Conservation (phyloP, 208 protist species). For the Acanthamoeba healyi region DNA sequence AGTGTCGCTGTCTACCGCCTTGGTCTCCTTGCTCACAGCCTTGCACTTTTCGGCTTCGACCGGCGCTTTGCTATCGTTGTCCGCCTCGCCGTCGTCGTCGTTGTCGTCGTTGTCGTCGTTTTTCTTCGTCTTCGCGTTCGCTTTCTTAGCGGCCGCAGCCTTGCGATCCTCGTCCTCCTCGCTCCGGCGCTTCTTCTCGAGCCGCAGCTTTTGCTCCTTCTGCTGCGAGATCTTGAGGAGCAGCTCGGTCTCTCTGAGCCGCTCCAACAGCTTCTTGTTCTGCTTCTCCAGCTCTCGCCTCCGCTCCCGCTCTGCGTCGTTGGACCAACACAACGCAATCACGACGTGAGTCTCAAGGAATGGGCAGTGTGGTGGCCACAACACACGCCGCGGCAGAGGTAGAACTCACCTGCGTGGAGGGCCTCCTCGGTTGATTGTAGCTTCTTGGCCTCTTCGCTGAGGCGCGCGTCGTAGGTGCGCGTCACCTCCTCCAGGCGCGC, state of each 20-base stretch:
- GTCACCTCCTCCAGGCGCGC: background rate
- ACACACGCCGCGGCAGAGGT: too few relatives aligned
- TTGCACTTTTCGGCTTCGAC: background rate
- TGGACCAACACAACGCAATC: too few relatives aligned
- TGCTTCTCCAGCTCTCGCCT: background rate
- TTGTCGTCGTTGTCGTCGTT: background rate
- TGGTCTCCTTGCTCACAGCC: background rate
- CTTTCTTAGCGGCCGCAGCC: background rate
- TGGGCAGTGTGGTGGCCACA: too few relatives aligned
- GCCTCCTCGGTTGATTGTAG: background rate
- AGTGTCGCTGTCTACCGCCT: background rate
- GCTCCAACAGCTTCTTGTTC: constrained; percentile 34
- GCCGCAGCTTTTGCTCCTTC: constrained; percentile 33
- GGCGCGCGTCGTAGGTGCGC: constrained; percentile 2
- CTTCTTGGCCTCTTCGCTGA: background rate
- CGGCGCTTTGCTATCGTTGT: background rate
- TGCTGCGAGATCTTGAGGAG: constrained; percentile 33
- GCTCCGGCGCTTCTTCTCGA: constrained; percentile 22
- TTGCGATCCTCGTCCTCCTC: background rate
- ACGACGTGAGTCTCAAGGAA: too few relatives aligned
- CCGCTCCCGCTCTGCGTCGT: constrained; percentile 8
- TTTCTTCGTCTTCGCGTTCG: background rate
- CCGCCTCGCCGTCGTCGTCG: background rate
- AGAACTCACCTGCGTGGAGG: background rate
- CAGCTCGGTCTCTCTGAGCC: background rate